These are phyloP conservation scores for Xylariales sp. DNA, from an alignment of 2,329 filamentous ascomycete genomes.

Conservation along the genomic window DNA sequence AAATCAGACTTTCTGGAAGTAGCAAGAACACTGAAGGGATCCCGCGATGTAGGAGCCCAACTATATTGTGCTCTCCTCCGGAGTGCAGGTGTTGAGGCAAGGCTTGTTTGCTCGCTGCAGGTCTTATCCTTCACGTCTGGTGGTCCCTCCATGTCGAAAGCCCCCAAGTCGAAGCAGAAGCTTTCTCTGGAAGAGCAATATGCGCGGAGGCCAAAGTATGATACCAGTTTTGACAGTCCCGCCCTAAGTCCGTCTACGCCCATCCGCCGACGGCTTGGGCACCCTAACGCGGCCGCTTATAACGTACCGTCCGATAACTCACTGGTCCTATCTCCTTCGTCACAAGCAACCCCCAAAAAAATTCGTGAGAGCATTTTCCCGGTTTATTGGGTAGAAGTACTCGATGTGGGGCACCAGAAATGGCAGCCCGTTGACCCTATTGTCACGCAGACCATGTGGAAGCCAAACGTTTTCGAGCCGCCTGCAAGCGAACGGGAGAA, in stretches of 20 bases:
- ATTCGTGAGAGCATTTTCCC: constrained; percentile 72
- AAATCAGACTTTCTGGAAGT: constrained; percentile 69
- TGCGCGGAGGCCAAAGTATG: constrained; percentile 35
- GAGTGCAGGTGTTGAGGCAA: constrained; percentile 72
- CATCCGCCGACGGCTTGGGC: constrained; percentile 45
- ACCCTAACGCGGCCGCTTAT: constrained; percentile 51
- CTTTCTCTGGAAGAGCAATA: constrained; percentile 27
- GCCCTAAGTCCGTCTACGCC: constrained; percentile 15
- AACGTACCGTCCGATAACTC: constrained; percentile 39
- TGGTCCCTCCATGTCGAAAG: constrained; percentile 43
- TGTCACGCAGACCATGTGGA: constrained; percentile 73
- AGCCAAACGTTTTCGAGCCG: constrained; percentile 74
- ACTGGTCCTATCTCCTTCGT: constrained; percentile 24
- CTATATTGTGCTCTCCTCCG: constrained; percentile 85
- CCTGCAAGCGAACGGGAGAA: constrained; percentile 75
- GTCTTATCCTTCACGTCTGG: constrained; percentile 64
- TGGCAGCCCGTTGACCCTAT: constrained; percentile 88
- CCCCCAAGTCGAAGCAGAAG: constrained; percentile 25
- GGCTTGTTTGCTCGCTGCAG: constrained; percentile 88
- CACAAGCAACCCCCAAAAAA: constrained; percentile 30
- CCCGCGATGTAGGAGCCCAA: constrained; percentile 84
- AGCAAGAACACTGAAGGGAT: constrained; percentile 68
- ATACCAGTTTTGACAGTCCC: constrained; percentile 22
- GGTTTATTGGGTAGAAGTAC: constrained; percentile 91
- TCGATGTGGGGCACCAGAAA: constrained; percentile 81